phyloP scores from a whole-genome alignment of 2,329 filamentous ascomycete species.

The Epicoccum nigrum region DNA sequence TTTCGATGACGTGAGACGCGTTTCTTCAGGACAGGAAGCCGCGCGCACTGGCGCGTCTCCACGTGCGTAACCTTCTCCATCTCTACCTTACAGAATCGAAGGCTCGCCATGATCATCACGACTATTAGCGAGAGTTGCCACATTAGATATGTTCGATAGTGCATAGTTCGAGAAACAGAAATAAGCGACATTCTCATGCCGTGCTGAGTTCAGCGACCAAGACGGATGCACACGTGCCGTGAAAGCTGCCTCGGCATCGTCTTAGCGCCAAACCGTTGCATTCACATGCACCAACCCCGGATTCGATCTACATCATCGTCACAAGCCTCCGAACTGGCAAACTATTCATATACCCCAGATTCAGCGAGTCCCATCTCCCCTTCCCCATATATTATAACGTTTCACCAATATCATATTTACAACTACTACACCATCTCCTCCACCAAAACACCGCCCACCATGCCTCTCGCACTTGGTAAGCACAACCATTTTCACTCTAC shows the following conservation, averaged over 20 bases:
- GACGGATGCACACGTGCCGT: constrained; percentile 21
- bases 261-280: constrained; percentile 19
- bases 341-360: constrained; percentile 27
- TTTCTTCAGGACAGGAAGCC: neutral
- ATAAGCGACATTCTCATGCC: neutral
- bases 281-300: constrained; percentile 33
- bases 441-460: constrained; percentile 22
- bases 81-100: no score
- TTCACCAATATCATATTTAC: neutral
- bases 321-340: constrained; percentile 27
- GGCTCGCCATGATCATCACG: neutral
- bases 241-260: constrained; percentile 25
- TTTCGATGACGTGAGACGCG: constrained; percentile 4
- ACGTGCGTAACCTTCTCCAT: no score
- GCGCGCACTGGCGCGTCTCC: neutral
- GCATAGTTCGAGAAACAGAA: neutral
- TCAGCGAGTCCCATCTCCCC: neutral
- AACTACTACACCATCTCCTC: neutral
- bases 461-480: constrained; percentile 44
- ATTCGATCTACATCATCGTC: constrained; percentile 26
- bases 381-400: neutral
- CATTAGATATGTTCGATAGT: neutral
- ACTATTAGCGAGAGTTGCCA: neutral
- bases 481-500: no score
- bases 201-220: neutral